Conservation (phyloP, 306 rosid species). For the Vachellia collinsii region DNA sequence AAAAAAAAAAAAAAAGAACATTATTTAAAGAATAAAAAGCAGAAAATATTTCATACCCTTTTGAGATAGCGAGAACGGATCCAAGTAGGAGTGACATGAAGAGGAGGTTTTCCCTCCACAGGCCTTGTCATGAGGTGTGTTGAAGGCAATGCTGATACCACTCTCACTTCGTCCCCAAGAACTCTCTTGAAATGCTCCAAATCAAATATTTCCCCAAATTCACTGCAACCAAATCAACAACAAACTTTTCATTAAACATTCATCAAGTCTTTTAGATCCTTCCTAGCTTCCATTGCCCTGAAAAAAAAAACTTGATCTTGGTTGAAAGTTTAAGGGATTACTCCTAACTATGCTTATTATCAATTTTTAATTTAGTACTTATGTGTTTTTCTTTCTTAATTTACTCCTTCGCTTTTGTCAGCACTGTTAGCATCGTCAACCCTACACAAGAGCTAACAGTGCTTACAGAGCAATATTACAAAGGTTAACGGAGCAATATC, state of each 20-base stretch:
- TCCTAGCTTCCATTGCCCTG: not conserved
- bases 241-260: not conserved
- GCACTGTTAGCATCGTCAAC: too few species aligned
- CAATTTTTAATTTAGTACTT: too few species aligned
- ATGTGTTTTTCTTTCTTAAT: too few species aligned
- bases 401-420: too few species aligned
- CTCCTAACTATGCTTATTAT: too few species aligned
- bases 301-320: not conserved
- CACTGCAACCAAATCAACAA: conserved; percentile 64
- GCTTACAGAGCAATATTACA: too few species aligned
- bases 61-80: conserved; percentile 83
- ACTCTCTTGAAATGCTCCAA: conserved; percentile 91
- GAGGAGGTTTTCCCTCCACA: conserved; percentile 80
- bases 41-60: conserved; percentile 52
- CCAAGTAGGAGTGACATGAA: conserved; percentile 78
- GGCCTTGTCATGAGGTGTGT: conserved; percentile 91
- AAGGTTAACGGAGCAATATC: too few species aligned
- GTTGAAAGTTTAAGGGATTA: too few species aligned
- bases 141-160: conserved; percentile 89
- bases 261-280: not conserved
- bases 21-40: not conserved
- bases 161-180: conserved; percentile 67
- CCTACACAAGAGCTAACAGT: too few species aligned
- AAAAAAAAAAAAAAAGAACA: not conserved
- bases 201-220: conserved; percentile 93